Evolutionary conservation across 2,329 filamentous ascomycete genomes (phyloP).

Genomic region (Pyricularia grisea): DNA sequence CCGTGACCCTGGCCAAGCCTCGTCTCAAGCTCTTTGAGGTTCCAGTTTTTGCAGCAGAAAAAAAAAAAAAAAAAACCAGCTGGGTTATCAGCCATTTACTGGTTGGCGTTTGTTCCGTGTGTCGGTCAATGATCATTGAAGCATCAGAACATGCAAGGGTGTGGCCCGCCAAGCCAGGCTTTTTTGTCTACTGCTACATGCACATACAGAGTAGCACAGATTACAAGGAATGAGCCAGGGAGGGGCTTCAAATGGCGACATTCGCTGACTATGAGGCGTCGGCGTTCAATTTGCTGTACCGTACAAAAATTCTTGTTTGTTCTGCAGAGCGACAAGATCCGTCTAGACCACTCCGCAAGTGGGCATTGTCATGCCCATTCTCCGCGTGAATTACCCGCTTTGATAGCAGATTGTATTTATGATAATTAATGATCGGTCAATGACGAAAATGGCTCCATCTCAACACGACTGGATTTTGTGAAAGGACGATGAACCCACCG

Average conservation of each 20-base stretch:
- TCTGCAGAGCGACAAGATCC: neutral
- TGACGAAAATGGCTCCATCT: neutral
- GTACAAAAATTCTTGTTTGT: neutral
- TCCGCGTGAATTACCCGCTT: neutral
- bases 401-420: neutral
- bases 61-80: neutral
- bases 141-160: neutral
- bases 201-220: neutral
- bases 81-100: neutral
- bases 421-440: neutral
- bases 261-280: neutral
- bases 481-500: neutral
- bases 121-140: neutral
- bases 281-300: neutral
- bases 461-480: neutral
- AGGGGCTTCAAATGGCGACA: neutral
- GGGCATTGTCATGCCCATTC: neutral
- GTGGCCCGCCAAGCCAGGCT: neutral
- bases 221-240: neutral
- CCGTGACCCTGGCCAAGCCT: neutral
- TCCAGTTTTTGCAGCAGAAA: neutral
- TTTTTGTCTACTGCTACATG: neutral
- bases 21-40: neutral
- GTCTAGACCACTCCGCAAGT: neutral
- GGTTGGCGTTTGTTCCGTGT: neutral